A percentile compares a stretch with the other conserved stretches of the same genome.
Evolutionary conservation across 805 yeast genomes (phyloP).

Genomic region (Myxozyma mucilagina): DNA sequence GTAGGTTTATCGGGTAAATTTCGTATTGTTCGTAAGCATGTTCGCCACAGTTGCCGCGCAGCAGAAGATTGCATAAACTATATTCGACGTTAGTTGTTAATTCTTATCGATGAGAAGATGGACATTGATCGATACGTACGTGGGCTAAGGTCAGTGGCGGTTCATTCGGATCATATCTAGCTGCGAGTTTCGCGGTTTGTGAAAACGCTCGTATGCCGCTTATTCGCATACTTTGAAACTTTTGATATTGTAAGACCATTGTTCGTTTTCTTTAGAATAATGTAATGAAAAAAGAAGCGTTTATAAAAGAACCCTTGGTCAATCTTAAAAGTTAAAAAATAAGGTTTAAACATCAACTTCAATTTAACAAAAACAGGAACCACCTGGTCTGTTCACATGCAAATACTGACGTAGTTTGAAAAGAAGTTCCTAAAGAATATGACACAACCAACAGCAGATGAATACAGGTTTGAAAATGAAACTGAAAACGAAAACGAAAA

Average conservation of each 20-base stretch:
- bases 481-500: neutral
- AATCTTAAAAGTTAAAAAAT: neutral
- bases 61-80: constrained; percentile 21
- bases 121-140: neutral
- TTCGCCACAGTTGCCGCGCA: constrained; percentile 20
- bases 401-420: too few relatives aligned
- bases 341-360: neutral
- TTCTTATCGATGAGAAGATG: neutral
- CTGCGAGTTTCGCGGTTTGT: neutral
- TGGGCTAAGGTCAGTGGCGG: constrained; percentile 20
- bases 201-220: neutral
- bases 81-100: neutral
- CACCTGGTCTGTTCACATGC: too few relatives aligned
- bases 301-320: neutral
- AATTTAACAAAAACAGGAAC: too few relatives aligned
- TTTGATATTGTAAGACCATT: neutral
- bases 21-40: constrained; percentile 9
- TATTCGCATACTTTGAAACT: neutral
- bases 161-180: constrained; percentile 1
- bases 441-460: neutral
- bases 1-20: constrained; percentile 2
- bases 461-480: neutral
- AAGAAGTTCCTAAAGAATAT: neutral
- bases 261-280: neutral
- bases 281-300: too few relatives aligned